Evolutionary conservation across 495 filamentous ascomycete species (phyloP).

Genomic region (Trichocladium uniseriatum): DNA sequence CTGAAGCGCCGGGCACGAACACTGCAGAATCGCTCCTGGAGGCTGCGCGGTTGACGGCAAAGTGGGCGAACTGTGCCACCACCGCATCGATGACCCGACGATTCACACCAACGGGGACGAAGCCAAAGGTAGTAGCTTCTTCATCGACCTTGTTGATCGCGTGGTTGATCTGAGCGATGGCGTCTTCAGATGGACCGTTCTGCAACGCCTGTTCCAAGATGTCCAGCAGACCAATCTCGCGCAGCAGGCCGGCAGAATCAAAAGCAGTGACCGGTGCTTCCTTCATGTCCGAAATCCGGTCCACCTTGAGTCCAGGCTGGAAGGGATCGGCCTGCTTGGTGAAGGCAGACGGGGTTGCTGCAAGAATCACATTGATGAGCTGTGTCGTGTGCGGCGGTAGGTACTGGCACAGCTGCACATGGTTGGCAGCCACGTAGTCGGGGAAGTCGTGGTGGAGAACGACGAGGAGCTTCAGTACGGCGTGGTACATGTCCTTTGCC

Average conservation of each 20-base stretch:
- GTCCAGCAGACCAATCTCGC: slow-evolving; percentile 54
- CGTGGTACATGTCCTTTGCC: slow-evolving; percentile 76
- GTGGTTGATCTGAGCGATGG: slow-evolving; percentile 60
- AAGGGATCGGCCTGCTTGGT: slow-evolving; percentile 76
- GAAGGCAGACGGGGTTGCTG: slow-evolving; percentile 68
- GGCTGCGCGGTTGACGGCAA: slow-evolving; percentile 49
- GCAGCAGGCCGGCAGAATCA: slow-evolving; percentile 48
- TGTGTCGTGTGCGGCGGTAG: slow-evolving; percentile 82
- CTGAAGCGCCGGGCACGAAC: slow-evolving; percentile 62
- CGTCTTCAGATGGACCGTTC: slow-evolving; percentile 51
- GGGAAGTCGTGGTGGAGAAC: slow-evolving; percentile 91
- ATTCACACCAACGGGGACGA: slow-evolving; percentile 57
- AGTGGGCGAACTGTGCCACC: slow-evolving; percentile 70
- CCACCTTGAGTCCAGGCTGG: slow-evolving; percentile 66
- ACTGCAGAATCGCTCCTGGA: slow-evolving; percentile 48
- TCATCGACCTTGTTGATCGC: slow-evolving; percentile 48
- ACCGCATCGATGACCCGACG: slow-evolving; percentile 67
- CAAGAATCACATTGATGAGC: slow-evolving; percentile 79
- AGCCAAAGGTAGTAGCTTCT: slow-evolving; percentile 52
- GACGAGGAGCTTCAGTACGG: slow-evolving; percentile 68
- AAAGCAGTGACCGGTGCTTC: slow-evolving; percentile 53
- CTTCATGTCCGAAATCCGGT: slow-evolving; percentile 68
- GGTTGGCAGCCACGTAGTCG: slow-evolving; percentile 81
- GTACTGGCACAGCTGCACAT: slow-evolving; percentile 73
- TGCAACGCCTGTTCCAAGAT: slow-evolving; percentile 58